Percentiles rank a stretch among this genome's conserved stretches.
These are phyloP conservation scores for Cladorrhinum sp. DNA, from an alignment of 2,329 filamentous ascomycete species.

Conservation along the genomic window DNA sequence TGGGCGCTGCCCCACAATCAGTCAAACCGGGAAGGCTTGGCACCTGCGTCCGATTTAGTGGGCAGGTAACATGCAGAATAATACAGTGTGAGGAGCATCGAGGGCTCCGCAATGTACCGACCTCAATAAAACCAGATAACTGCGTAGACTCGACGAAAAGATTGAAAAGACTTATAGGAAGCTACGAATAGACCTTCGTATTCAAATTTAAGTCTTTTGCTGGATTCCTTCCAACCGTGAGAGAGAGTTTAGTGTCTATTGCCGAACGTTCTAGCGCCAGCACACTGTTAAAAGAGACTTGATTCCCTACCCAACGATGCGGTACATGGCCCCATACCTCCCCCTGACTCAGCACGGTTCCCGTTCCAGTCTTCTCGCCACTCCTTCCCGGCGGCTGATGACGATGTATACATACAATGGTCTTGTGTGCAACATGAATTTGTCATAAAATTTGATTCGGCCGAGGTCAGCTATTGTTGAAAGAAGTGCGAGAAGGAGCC, in stretches of 20 bases:
- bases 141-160: no score
- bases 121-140: no score
- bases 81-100: not conserved
- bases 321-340: no score
- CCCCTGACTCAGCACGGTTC: not conserved
- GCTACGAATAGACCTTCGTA: no score
- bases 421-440: not conserved
- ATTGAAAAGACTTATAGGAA: no score
- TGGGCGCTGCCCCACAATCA: not conserved
- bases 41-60: not conserved
- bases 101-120: no score
- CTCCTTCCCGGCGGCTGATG: not conserved
- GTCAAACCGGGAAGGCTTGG: not conserved
- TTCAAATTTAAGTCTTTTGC: no score
- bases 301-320: no score
- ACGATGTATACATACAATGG: not conserved
- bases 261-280: no score
- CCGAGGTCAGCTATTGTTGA: not conserved
- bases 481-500: not conserved
- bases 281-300: no score
- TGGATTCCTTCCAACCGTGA: no score
- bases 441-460: not conserved
- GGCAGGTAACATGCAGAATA: not conserved
- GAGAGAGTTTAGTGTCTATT: no score
- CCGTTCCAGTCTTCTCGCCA: not conserved